phyloP scores from a whole-genome alignment of 345 rosid genomes.

The Euphorbia pulcherrima region DNA sequence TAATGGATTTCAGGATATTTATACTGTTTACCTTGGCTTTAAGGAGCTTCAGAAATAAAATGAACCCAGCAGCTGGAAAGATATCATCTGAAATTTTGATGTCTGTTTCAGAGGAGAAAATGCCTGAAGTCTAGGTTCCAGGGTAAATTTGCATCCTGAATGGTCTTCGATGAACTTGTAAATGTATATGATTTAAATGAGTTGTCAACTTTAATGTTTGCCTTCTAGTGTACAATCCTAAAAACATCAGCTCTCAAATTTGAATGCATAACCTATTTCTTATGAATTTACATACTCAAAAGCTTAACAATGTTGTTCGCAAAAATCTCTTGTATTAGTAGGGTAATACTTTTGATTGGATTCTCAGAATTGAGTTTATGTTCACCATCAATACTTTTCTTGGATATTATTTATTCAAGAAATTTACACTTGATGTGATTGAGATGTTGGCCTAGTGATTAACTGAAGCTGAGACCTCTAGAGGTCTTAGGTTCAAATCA shows the following conservation, averaged over 20 bases:
- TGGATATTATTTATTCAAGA: background rate
- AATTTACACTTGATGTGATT: background rate
- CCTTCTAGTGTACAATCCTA: background rate
- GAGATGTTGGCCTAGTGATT: too few species aligned
- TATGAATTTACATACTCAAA: background rate
- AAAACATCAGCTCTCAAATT: background rate
- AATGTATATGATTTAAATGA: slow-evolving; percentile 9
- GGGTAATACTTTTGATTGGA: background rate
- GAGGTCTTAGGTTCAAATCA: too few species aligned
- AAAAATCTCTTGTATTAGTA: background rate
- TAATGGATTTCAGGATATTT: slow-evolving; percentile 55
- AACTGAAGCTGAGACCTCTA: too few species aligned
- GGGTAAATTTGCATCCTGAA: slow-evolving; percentile 38
- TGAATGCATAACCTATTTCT: background rate
- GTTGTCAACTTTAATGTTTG: background rate
- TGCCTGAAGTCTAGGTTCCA: slow-evolving; percentile 63
- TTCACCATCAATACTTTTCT: background rate
- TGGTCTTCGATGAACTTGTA: background rate
- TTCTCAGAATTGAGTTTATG: background rate
- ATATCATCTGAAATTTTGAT: slow-evolving; percentile 70
- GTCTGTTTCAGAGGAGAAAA: slow-evolving; percentile 74
- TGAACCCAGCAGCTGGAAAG: slow-evolving; percentile 56
- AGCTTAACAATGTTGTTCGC: background rate
- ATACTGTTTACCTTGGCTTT: slow-evolving; percentile 59
- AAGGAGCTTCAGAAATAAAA: slow-evolving; percentile 60